These are phyloP conservation scores for Saccharomycopsis synnaedendra DNA, from an alignment of 805 yeast genomes.

Conservation along the genomic window DNA sequence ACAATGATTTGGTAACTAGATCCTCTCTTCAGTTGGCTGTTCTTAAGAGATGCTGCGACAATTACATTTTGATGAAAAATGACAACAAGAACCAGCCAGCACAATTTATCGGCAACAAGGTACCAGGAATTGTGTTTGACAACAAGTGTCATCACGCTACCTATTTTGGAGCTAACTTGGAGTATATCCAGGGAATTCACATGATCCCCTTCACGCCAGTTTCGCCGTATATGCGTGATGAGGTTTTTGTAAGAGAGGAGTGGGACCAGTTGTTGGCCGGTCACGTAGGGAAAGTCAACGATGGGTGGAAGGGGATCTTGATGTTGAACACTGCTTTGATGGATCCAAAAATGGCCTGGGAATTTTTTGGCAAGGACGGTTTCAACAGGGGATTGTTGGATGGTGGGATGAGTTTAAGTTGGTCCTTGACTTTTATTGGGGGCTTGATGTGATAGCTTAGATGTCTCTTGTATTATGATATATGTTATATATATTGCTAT, in stretches of 20 bases:
- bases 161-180: constrained; percentile 60
- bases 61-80: constrained; percentile 29
- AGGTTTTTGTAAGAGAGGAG: constrained; percentile 47
- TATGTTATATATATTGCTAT: too few species aligned
- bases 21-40: constrained; percentile 53
- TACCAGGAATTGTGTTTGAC: constrained; percentile 64
- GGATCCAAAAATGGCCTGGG: constrained; percentile 54
- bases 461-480: too few species aligned
- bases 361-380: constrained; percentile 42
- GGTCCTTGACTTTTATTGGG: constrained; percentile 77
- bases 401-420: constrained; percentile 76
- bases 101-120: constrained; percentile 48
- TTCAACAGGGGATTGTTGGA: constrained; percentile 56
- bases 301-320: constrained; percentile 67
- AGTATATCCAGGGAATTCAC: constrained; percentile 71
- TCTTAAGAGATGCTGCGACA: constrained; percentile 39
- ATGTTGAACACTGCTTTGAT: constrained; percentile 63
- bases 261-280: constrained; percentile 41
- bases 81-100: constrained; percentile 47
- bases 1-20: constrained; percentile 38
- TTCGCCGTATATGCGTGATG: constrained; percentile 46
- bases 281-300: constrained; percentile 37
- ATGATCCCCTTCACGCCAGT: constrained; percentile 65
- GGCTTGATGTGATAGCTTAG: not conserved
- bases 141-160: constrained; percentile 66